Evolutionary conservation across 2,329 filamentous ascomycete genomes (phyloP).

Genomic region (Sarocladium strictum): DNA sequence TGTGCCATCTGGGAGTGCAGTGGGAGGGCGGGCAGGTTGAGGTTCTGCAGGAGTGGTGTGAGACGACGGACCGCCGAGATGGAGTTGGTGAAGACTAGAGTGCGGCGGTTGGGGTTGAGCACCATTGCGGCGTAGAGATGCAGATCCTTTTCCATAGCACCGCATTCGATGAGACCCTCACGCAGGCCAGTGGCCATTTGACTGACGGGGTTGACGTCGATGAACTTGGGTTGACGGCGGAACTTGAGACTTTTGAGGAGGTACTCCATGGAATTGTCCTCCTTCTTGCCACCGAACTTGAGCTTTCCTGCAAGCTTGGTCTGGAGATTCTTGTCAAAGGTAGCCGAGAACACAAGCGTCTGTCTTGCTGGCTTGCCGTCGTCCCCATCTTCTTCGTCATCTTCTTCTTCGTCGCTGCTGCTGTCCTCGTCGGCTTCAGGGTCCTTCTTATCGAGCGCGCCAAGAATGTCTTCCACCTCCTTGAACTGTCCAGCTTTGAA

Average conservation of each 20-base stretch:
- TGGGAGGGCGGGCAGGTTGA: conserved; percentile 68
- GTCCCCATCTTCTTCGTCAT: conserved; percentile 38
- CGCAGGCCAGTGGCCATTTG: conserved; percentile 84
- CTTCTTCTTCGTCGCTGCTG: conserved; percentile 40
- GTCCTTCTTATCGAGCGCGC: conserved; percentile 67
- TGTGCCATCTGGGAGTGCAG: conserved; percentile 94
- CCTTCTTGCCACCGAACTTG: conserved; percentile 43
- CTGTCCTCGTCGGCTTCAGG: conserved; percentile 50
- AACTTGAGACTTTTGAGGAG: conserved; percentile 87
- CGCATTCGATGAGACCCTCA: conserved; percentile 89
- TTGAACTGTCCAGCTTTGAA: conserved; percentile 93
- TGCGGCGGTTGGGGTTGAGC: conserved; percentile 73
- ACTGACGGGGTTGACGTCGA: conserved; percentile 83
- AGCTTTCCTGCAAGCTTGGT: conserved; percentile 70
- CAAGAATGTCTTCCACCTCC: conserved; percentile 83
- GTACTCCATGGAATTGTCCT: conserved; percentile 86
- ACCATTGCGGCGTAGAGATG: conserved; percentile 86
- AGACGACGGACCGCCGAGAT: conserved; percentile 87
- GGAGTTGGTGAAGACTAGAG: conserved; percentile 91
- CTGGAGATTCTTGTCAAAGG: conserved; percentile 86
- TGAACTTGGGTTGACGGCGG: conserved; percentile 76
- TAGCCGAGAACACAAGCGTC: conserved; percentile 93
- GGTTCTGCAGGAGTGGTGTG: conserved; percentile 74
- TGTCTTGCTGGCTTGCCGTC: conserved; percentile 54
- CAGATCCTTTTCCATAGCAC: conserved; percentile 89